Evolutionary conservation across 2,329 filamentous ascomycete species (phyloP).

Genomic region (Colletotrichum sp.): DNA sequence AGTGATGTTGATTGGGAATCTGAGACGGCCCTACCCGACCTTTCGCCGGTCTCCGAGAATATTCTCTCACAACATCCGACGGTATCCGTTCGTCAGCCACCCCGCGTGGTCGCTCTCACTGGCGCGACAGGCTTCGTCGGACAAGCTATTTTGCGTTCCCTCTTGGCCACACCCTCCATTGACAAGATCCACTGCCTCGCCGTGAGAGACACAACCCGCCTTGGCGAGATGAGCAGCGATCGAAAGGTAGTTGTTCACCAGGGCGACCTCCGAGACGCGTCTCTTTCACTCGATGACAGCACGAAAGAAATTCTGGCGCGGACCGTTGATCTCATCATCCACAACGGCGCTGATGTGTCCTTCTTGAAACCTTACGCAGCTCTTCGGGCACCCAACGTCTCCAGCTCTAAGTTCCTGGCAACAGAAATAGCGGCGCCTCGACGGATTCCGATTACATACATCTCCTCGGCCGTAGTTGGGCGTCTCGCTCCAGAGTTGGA

Average conservation of each 20-base stretch:
- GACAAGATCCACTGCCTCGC: slow-evolving; percentile 18
- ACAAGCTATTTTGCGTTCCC: slow-evolving; percentile 10
- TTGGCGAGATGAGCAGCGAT: not conserved
- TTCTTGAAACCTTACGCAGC: slow-evolving; percentile 34
- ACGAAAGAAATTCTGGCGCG: not conserved
- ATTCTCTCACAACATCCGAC: not conserved
- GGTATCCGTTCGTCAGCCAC: not conserved
- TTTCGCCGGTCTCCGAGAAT: not conserved
- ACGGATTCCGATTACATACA: slow-evolving; percentile 37
- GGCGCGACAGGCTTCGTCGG: slow-evolving; percentile 23
- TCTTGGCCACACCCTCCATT: not conserved
- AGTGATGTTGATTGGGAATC: not conserved
- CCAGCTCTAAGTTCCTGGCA: slow-evolving; percentile 28
- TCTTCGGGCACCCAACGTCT: slow-evolving; percentile 31
- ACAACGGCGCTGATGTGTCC: slow-evolving; percentile 42
- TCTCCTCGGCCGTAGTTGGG: slow-evolving; percentile 34
- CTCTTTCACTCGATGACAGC: slow-evolving; percentile 40
- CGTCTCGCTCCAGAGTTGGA: not conserved
- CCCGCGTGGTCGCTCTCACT: slow-evolving; percentile 10
- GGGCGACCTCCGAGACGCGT: slow-evolving; percentile 39
- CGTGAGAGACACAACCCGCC: not conserved
- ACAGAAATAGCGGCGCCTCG: slow-evolving; percentile 24
- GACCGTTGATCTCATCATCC: slow-evolving; percentile 53
- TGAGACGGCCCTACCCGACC: not conserved
- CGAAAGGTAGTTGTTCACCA: slow-evolving; percentile 36